Percentiles rank a stretch among this genome's conserved stretches.
phyloP scores from a whole-genome alignment of 495 filamentous ascomycete genomes.

The Xylaria curta region DNA sequence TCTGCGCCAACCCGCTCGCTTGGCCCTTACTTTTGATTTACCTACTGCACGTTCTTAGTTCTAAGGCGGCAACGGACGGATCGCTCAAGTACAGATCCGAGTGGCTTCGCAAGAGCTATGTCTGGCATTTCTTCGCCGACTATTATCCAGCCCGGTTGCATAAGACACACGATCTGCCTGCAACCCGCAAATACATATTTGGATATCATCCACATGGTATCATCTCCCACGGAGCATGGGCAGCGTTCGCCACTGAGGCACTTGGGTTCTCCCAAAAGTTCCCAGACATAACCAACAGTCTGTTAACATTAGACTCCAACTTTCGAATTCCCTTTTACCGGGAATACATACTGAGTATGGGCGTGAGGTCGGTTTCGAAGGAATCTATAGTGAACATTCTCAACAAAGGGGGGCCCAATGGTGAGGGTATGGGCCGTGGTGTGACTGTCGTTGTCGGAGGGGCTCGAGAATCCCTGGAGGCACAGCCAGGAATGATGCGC shows the following conservation, averaged over 20 bases:
- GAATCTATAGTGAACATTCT: slow-evolving; percentile 90
- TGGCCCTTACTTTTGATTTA: slow-evolving; percentile 96
- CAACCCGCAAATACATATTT: slow-evolving; percentile 94
- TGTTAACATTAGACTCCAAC: slow-evolving; percentile 91
- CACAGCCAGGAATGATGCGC: slow-evolving; percentile 73
- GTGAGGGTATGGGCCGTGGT: slow-evolving; percentile 90
- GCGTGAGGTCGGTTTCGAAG: slow-evolving; percentile 85
- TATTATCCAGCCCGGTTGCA: slow-evolving; percentile 93
- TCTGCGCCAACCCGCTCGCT: slow-evolving; percentile 85
- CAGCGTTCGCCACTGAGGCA: slow-evolving; percentile 88
- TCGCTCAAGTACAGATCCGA: slow-evolving; percentile 73
- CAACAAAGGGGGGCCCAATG: slow-evolving; percentile 73
- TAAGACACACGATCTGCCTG: slow-evolving; percentile 77
- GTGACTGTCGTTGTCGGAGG: slow-evolving; percentile 97
- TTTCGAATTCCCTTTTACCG: slow-evolving; percentile 94
- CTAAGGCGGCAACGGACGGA: slow-evolving; percentile 75
- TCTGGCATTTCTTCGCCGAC: slow-evolving; percentile 88
- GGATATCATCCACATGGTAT: slow-evolving; percentile 98
- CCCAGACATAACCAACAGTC: slow-evolving; percentile 92
- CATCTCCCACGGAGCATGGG: slow-evolving; percentile 93
- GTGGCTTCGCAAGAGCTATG: slow-evolving; percentile 70
- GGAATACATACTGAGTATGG: slow-evolving; percentile 87
- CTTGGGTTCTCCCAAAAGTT: slow-evolving; percentile 89
- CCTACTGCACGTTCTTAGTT: slow-evolving; percentile 81
- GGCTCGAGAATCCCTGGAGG: slow-evolving; percentile 87